Conservation (phyloP, 2,329 filamentous ascomycete species). For the Pseudogymnoascus sp. region DNA sequence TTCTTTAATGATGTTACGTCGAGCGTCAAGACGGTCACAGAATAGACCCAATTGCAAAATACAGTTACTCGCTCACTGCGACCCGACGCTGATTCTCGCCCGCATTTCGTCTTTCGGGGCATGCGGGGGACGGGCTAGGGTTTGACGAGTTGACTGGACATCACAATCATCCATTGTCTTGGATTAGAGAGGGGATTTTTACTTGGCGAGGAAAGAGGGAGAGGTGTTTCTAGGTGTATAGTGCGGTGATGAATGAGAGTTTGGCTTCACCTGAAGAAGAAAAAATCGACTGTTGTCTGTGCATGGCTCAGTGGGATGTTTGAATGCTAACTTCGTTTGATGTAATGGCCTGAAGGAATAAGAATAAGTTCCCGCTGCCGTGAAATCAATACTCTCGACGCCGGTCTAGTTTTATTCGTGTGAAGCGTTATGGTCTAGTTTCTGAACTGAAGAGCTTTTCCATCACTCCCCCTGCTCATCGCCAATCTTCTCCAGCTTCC, state of each 20-base stretch:
- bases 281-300: background rate
- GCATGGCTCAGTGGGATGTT: background rate
- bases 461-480: slow-evolving; percentile 56
- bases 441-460: background rate
- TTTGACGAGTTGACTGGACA: slow-evolving; percentile 28
- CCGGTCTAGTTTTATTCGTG: slow-evolving; percentile 3
- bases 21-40: slow-evolving; percentile 31
- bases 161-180: slow-evolving; percentile 22
- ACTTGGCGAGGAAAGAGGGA: slow-evolving; percentile 14
- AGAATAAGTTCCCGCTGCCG: background rate
- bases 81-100: slow-evolving; percentile 33
- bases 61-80: slow-evolving; percentile 42
- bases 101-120: slow-evolving; percentile 32
- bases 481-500: slow-evolving; percentile 89
- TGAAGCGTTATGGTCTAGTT: background rate
- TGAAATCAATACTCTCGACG: background rate
- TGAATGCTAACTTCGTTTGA: background rate
- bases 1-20: slow-evolving; percentile 24
- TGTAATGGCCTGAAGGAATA: background rate
- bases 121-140: slow-evolving; percentile 35
- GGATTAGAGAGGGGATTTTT: slow-evolving; percentile 8
- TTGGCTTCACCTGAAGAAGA: slow-evolving; percentile 15
- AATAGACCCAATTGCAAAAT: slow-evolving; percentile 63
- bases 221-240: slow-evolving; percentile 24
- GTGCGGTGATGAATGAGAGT: slow-evolving; percentile 45